Evolutionary conservation across 495 filamentous ascomycete genomes (phyloP), one percentile per base, ranked within the genome.

Genomic region (Bombardia bombarda): DNA sequence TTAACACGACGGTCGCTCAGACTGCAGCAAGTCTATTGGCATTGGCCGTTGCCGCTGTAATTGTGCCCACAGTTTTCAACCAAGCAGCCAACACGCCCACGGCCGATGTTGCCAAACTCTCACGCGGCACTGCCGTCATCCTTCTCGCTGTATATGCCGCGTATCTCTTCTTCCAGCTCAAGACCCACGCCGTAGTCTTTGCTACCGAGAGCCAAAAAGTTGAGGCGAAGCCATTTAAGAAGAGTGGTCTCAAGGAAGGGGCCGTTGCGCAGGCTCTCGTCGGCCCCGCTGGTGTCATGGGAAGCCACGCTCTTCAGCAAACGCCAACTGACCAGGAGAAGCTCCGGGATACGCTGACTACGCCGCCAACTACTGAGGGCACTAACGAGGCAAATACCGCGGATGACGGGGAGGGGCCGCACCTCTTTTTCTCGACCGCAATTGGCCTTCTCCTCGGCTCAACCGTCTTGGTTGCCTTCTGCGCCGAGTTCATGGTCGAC

Each of bases 1-100:
- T 96, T 75, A 96, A 96, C 66, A 78, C 85, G 2, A 86, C 83
- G 2, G 89, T 96, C n/a, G 90, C 90, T 1, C 87, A 94, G 58
- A 96, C 90, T 0, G 88, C 90, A 1, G 79, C 88, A 21, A 86
- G 80, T 64, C 62, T 96, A 12, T 71, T 96, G 2, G 80, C 87
- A 3, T 67, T 96, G 16, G 82, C 85, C 13, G 84, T 93, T 10
- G 82, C 75, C 41, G 80, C 75, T 60, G 66, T 96, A 45, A 88
- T 95, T 46, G 87, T 96, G 23, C 90, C 90, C 0, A 94, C 90
- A 10, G 87, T 86, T 3, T 96, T 95, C 63, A 72, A 74, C 32
- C 65, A 62, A 28, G 68, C 68, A 8, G 52, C 50, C 25, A 40
- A 47, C n/a, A 49, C 60, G 24, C 50, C 54, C 13, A 19, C 57